Evolutionary conservation across 768 basidiomycete species (phyloP), one percentile per base, ranked within the genome.

Genomic region (Lactarius deliciosus): DNA sequence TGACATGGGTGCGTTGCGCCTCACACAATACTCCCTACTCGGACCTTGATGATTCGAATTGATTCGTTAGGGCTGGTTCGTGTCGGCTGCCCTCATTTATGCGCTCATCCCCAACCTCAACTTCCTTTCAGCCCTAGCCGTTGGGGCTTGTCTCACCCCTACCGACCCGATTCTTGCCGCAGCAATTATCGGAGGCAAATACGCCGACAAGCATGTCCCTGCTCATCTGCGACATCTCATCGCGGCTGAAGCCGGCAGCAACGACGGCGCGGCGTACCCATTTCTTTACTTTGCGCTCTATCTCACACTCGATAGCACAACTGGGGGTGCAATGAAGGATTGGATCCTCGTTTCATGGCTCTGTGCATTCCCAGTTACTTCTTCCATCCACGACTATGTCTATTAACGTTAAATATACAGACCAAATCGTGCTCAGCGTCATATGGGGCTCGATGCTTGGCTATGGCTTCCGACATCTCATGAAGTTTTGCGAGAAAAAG

Each of bases 261-360:
- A 98, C 75, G 97, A 99, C 68, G 97, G 97, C 40, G 96, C 96
- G 0, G 94, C 96, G 0, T 97, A 95, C 76, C 96, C 95, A 0
- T 98, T 98, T 76, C 81, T 98, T 34, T 95, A 86, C 74, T 82
- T 99, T 65, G 86, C 96, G 0, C 81, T 99, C 4, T 98, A 96
- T 75, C 84, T 98, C 68, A 84, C 88, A 64, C 77, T 95, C 50
- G 91, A 96, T 66, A 69, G 73, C 1, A 79, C 82, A 36, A 84
- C 85, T 0, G 83, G 83, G 0, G 76, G 77, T 15, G 94, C 96
- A 0, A 77, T 98, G 3, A 81, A 85, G 57, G 88, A 96, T 72
- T 99, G 97, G 97, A 86, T 96, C 73, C 76, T 96, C 63, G 74
- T 87, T 18, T 83, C 96, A 1, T 94, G 94, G 93, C 81, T 94